Conservation (phyloP, 495 filamentous ascomycete genomes). For the Talaromyces wortmannii region DNA sequence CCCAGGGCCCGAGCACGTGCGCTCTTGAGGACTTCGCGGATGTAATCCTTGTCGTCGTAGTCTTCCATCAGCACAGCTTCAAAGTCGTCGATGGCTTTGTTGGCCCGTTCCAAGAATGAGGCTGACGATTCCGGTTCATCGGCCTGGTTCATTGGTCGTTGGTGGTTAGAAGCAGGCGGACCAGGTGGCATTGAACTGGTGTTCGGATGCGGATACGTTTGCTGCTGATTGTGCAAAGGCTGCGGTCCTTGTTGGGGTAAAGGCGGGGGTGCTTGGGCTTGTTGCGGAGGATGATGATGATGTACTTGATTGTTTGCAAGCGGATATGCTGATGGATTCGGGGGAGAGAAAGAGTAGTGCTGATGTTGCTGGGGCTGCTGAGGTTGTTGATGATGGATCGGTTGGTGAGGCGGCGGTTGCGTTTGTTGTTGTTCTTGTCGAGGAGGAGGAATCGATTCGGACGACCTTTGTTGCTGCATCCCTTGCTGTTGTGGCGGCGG, state of each 20-base stretch:
- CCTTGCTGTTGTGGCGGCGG: constrained; percentile 16
- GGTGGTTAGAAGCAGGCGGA: neutral
- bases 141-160: constrained; percentile 14
- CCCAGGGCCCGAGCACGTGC: constrained; percentile 38
- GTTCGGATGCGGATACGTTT: constrained; percentile 1
- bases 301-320: constrained; percentile 15
- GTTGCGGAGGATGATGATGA: constrained; percentile 15
- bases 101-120: constrained; percentile 40
- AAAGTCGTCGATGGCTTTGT: constrained; percentile 44
- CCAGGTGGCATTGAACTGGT: neutral
- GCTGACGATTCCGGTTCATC: constrained; percentile 31
- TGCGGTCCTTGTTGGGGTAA: constrained; percentile 27
- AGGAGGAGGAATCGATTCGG: constrained; percentile 5
- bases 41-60: constrained; percentile 45
- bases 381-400: constrained; percentile 5
- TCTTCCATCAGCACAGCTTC: constrained; percentile 42
- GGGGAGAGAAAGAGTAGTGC: constrained; percentile 11
- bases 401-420: constrained; percentile 8
- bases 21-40: constrained; percentile 42
- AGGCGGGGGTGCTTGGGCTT: constrained; percentile 13
- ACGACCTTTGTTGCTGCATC: constrained; percentile 7
- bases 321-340: constrained; percentile 7
- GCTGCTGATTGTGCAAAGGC: constrained; percentile 14
- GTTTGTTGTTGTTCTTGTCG: constrained; percentile 10
- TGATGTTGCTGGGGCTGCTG: constrained; percentile 16